Percentiles rank a stretch among this genome's conserved stretches.
These are phyloP conservation scores for Luvunga scandens DNA, from an alignment of 345 rosid genomes.

Conservation along the genomic window DNA sequence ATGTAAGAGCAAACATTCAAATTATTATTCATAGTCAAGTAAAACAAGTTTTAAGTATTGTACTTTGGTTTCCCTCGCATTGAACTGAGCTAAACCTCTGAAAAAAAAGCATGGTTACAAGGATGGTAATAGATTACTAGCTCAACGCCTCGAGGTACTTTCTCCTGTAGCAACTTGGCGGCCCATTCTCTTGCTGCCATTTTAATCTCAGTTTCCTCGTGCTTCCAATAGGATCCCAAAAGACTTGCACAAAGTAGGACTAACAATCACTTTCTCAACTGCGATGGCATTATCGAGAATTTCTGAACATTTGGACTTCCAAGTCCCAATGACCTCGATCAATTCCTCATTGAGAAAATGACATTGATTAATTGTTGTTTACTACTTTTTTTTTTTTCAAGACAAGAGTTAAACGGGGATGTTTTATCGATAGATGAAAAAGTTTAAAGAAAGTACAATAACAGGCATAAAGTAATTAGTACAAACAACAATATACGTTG, in stretches of 20 bases:
- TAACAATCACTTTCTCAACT: conserved; percentile 6
- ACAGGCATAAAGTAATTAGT: too few species aligned
- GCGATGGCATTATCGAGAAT: neutral
- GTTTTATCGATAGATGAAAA: too few species aligned
- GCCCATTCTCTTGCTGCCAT: neutral
- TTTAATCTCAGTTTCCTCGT: neutral
- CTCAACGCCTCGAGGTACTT: neutral
- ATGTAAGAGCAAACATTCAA: neutral
- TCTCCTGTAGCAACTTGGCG: neutral
- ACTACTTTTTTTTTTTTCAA: too few species aligned
- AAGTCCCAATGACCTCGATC: too few species aligned
- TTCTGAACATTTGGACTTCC: neutral
- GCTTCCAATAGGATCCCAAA: neutral
- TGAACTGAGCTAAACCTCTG: neutral
- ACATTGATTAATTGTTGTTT: too few species aligned
- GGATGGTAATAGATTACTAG: neutral
- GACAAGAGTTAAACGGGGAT: too few species aligned
- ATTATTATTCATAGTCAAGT: neutral
- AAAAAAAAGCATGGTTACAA: neutral
- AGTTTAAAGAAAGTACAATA: too few species aligned
- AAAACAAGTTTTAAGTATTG: neutral
- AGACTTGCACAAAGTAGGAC: neutral
- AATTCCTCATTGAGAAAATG: too few species aligned
- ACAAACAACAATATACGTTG: too few species aligned
- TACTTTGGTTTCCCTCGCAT: neutral